Conservation (phyloP, 2,329 filamentous ascomycete genomes). For the Trichoderma simmonsii region DNA sequence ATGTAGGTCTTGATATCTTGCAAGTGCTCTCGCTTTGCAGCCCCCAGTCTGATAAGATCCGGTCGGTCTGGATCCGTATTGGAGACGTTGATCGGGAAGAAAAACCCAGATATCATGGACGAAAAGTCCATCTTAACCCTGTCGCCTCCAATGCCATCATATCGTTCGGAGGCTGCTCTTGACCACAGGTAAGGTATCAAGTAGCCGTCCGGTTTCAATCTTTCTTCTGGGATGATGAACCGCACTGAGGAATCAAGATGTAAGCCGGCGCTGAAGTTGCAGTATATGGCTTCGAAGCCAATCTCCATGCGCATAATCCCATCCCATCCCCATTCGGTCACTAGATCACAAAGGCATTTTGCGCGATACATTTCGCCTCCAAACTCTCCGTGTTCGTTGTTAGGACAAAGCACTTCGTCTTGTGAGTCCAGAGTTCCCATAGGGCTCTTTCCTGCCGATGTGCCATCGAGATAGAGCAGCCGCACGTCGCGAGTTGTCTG, state of each 20-base stretch:
- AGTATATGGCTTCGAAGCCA: constrained; percentile 69
- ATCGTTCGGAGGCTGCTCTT: constrained; percentile 42
- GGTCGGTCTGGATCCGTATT: constrained; percentile 36
- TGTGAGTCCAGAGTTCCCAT: constrained; percentile 68
- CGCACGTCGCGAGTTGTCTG: constrained; percentile 54
- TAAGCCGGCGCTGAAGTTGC: constrained; percentile 53
- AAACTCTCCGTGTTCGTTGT: constrained; percentile 25
- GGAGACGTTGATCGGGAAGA: constrained; percentile 49
- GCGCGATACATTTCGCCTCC: constrained; percentile 52
- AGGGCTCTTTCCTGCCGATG: constrained; percentile 61
- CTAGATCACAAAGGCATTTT: constrained; percentile 52
- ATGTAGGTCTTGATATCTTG: constrained; percentile 43
- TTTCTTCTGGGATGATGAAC: constrained; percentile 22
- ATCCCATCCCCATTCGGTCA: constrained; percentile 55
- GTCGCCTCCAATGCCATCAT: constrained; percentile 43
- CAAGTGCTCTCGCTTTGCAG: constrained; percentile 32
- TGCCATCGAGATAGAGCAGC: constrained; percentile 68
- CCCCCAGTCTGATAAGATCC: constrained; percentile 34
- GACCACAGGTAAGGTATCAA: constrained; percentile 40
- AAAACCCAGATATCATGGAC: constrained; percentile 50
- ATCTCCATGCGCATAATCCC: constrained; percentile 65
- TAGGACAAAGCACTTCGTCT: constrained; percentile 56
- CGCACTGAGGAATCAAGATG: constrained; percentile 34
- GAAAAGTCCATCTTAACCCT: constrained; percentile 47
- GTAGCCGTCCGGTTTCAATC: constrained; percentile 18